Conservation (phyloP, 73 alveolate genomes). For the Durusdinium trenchii region DNA sequence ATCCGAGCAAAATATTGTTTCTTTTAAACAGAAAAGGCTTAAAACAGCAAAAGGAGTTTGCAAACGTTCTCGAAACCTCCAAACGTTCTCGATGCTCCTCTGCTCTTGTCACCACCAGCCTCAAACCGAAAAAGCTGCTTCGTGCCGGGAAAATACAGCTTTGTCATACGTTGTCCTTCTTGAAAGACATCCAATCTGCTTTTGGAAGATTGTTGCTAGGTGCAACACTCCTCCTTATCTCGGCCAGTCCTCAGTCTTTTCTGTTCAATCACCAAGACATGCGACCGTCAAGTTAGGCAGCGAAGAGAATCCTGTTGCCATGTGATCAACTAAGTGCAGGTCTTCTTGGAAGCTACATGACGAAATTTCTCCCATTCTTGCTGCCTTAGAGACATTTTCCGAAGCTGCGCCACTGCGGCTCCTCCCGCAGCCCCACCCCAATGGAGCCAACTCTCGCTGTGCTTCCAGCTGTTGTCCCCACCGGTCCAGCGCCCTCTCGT, state of each 20-base stretch:
- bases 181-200: neutral
- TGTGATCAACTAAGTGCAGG: neutral
- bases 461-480: constrained; percentile 57
- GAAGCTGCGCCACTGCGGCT: neutral
- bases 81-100: constrained; percentile 83
- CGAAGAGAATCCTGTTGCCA: neutral
- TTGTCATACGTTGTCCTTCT: neutral
- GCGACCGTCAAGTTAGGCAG: neutral
- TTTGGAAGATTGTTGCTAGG: neutral
- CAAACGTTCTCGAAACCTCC: neutral
- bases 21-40: too few species aligned
- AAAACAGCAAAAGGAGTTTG: too few species aligned
- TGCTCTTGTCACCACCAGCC: constrained; percentile 78
- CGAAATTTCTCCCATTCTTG: constrained; percentile 93
- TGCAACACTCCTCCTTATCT: constrained; percentile 63
- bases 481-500: constrained; percentile 86
- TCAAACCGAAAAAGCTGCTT: too few species aligned
- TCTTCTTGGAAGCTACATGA: constrained; percentile 65
- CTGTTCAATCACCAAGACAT: neutral
- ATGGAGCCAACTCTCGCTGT: neutral
- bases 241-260: constrained; percentile 52
- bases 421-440: neutral
- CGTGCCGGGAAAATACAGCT: too few species aligned
- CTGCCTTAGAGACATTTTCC: constrained; percentile 39
- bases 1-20: too few species aligned